Conservation (phyloP, 176 grass and related monocot genomes). For the Eremochloa ophiuroides region DNA sequence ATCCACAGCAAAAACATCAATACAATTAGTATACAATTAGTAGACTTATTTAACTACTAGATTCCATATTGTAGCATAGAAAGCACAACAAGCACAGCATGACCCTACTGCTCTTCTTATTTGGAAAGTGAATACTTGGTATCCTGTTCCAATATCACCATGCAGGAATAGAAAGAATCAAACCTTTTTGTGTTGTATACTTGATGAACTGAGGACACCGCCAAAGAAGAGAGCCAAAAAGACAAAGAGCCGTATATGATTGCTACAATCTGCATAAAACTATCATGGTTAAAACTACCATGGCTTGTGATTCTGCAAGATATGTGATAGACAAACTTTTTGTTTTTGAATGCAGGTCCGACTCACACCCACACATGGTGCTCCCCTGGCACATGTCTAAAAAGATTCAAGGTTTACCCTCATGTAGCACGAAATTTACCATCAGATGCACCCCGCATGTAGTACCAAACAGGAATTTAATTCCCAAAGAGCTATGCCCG, state of each 20-base stretch:
- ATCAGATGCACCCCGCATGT: neutral
- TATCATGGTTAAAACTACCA: constrained; percentile 8
- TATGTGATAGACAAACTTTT: neutral
- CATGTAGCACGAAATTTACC: neutral
- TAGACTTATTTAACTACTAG: neutral
- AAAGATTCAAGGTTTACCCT: neutral
- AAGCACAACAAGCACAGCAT: neutral
- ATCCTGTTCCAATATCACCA: neutral
- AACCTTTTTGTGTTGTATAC: constrained; percentile 51
- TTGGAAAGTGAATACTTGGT: neutral
- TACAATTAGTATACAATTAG: neutral
- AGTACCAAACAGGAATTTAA: neutral
- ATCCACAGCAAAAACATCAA: neutral
- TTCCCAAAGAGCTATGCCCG: neutral
- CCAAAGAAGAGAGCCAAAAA: constrained; percentile 41
- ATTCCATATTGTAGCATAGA: neutral
- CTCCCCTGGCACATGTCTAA: neutral
- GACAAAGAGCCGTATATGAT: constrained; percentile 68
- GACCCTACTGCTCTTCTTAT: neutral
- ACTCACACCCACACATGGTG: neutral
- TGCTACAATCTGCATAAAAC: constrained; percentile 69
- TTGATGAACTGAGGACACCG: constrained; percentile 25
- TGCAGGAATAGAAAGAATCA: neutral
- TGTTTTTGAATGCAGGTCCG: neutral
- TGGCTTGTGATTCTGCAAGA: neutral